Evolutionary conservation across 78 protist species (phyloP), one percentile per base, ranked within the genome.

Genomic region (Neovahlkampfia damariscottae): DNA sequence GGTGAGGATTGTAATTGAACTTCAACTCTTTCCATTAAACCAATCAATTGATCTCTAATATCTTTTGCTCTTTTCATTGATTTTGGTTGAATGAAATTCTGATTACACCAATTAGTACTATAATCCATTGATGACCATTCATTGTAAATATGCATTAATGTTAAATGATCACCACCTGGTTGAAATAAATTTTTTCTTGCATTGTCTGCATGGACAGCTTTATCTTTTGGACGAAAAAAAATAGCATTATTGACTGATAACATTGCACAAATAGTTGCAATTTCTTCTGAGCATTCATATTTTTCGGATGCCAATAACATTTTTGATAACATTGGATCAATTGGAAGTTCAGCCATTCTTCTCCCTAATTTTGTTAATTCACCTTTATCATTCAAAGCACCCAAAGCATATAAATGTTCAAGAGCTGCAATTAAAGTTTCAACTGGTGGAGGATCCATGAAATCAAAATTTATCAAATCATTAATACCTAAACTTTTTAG

Each of bases 361-460:
- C 96, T 69, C 8, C 96, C 99, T 1, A 92, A 58, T 40, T 85
- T 90, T n/a, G 99, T 96, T 32, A 97, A 72, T 80, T 95, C 93
- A n/a, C 98, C 99, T 6, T 74, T 28, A 67, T 92, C 97, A 80
- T 92, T 94, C 38, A 97, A 85, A 6, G 97, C 97, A 32, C 88
- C 92, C 28, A 94, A 86, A 68, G 74, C 77, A 39, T 74, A 76
- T 28, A 83, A 79, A 41, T 87, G 96, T 32, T 96, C 96, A 40
- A 96, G 85, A 8, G 99, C 99, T 0, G 89, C 78, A n/a, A 94
- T 93, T 5, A 97, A 79, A 1, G 99, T 91, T 85, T 95, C 98
- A 0, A 96, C 85, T 4, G 99, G 98, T 38, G 99, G 99, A 2
- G 99, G 97, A 82, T 97, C 99, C 98, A 97, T 85, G 34, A 95